phyloP scores from a whole-genome alignment of 2,329 filamentous ascomycete genomes.

The Alternaria arborescens region DNA sequence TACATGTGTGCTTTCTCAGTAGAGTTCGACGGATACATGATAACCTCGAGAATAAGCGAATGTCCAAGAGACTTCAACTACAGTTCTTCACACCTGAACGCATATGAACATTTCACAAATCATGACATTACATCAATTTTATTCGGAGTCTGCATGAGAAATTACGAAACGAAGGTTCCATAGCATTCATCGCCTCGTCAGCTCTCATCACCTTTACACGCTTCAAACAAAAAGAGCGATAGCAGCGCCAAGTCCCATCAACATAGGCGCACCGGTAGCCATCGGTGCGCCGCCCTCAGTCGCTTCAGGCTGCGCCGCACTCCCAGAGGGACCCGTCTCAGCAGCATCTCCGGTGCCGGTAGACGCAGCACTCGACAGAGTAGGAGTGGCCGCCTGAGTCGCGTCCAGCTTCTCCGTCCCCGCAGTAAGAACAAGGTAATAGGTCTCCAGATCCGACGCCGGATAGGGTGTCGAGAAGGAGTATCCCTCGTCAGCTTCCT shows the following conservation, averaged over 20 bases:
- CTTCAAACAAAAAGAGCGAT: background rate
- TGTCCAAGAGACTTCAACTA: too few relatives aligned
- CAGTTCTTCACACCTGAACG: too few relatives aligned
- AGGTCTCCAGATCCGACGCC: background rate
- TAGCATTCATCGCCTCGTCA: too few relatives aligned
- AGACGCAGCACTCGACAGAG: background rate
- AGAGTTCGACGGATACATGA: too few relatives aligned
- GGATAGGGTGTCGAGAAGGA: too few relatives aligned
- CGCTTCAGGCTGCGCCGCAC: background rate
- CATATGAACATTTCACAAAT: too few relatives aligned
- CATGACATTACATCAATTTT: too few relatives aligned
- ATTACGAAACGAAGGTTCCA: background rate
- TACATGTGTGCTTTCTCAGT: too few relatives aligned
- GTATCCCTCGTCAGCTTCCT: too few relatives aligned
- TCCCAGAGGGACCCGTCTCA: background rate
- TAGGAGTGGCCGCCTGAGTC: background rate
- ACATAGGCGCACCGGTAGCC: background rate
- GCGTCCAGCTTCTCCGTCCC: slow-evolving; percentile 1
- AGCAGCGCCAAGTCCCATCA: background rate
- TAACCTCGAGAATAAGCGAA: too few relatives aligned
- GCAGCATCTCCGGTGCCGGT: background rate
- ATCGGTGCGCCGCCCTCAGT: background rate
- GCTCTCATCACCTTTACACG: too few relatives aligned
- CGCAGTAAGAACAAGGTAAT: slow-evolving; percentile 2
- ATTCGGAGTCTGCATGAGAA: background rate